Evolutionary conservation across 257 asterid genomes (phyloP), one percentile per base, ranked within the genome.

Genomic region (Lantana camara): DNA sequence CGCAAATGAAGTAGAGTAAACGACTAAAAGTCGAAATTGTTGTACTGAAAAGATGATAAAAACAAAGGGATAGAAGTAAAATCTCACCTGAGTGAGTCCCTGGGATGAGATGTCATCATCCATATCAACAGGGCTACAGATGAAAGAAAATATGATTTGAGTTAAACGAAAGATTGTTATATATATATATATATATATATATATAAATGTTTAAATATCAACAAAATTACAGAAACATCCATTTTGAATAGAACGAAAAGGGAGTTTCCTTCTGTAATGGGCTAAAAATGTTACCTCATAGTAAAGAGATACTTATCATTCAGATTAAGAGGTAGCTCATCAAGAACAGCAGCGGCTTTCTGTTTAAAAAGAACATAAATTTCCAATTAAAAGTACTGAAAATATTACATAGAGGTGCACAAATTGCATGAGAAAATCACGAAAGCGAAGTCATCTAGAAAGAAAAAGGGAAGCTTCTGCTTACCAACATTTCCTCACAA

Each of bases 271-370:
- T 58, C 55, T 37, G 6, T 23, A 16, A 19, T 34, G 37, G 69
- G 22, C 23, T 13, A 73, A 35, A 71, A 42, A n/a, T 35, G 51
- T 74, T 75, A 93, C 99, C 99, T 90, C 24, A 86, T 83, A 57
- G 89, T 68, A 52, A 93, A 93, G 71, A 90, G 85, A 68, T 85
- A 90, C 71, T 93, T 93, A 63, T 93, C 97, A 23, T 68, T 76
- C 81, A 93, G 75, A 53, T 51, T 70, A 63, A 93, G 96, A 38
- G 97, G 97, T 56, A 93, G 82, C 81, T 86, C 85, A 58, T 93
- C 99, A 47, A 93, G 69, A 44, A 93, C 79, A 63, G 95, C 87
- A 52, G 99, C 97, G 37, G 80, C 97, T 87, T 90, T 82, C 96
- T 93, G 89, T 81, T 42, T 50, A 60, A 20, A 71, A 49, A 53